Base-by-base conservation (phyloP, 2,329 filamentous ascomycete species). In the Septoria petroselini region DNA sequence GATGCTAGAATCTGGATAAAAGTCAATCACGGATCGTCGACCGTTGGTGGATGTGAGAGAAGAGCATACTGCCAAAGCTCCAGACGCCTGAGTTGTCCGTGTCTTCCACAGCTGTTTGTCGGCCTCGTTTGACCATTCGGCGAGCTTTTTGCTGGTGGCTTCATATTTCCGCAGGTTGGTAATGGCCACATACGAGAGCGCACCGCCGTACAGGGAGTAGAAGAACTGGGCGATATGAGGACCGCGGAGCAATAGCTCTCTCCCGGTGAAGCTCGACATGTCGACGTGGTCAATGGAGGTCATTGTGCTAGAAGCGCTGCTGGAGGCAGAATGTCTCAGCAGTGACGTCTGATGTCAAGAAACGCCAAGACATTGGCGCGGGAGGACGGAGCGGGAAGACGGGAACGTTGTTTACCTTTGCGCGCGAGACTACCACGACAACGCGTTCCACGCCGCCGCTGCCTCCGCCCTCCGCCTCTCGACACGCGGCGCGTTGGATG, bases 121-220 rank as follows among this genome's bases (percentile, higher is more conserved):
- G 6, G 71, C 73, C 31, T 68, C 68, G 23, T 67, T 67, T 2
- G 73, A 75, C 62, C 71, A 70, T 53, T 73, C 68, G 7, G 74
- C 73, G 12, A 71, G 67, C 55, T 72, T 74, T 58, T 76, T 65
- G 35, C 65, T 63, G 19, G 68, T 68, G n/a, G 69, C 63, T 58
- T 77, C 73, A 58, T 76, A 76, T 42, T 67, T 25, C 64, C 37
- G 67, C 3, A 76, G 68, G 49, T 73, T 73, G 30, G 59, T 66
- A 57, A 76, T 72, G 37, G 74, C 68, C 38, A 68, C 60, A 52
- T 68, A 71, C 44, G 71, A 71, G 12, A 73, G 65, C 46, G 68
- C 68, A 35, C 66, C 69, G 55, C 71, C 73, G 58, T 74, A 76
- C 38, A 57, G 63, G n/a, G 66, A 62, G 25, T 75, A 67, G 12